These are phyloP conservation scores for Chrysosphaeria jannelii DNA, from an alignment of 2,329 filamentous ascomycete species.

Conservation along the genomic window DNA sequence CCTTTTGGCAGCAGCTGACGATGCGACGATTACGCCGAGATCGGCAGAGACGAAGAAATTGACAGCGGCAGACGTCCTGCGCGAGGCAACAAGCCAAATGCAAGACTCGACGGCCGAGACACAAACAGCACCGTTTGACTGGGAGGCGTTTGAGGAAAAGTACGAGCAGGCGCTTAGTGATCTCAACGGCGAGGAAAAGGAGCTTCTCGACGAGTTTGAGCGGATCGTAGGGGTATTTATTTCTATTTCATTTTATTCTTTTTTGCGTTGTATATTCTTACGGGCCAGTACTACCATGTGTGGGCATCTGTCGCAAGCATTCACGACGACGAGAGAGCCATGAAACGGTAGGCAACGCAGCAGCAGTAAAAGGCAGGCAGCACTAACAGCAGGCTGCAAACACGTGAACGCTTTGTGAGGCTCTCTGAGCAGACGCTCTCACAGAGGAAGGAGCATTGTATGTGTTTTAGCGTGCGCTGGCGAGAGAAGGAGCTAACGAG, in stretches of 20 bases:
- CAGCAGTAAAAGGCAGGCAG: too few species aligned
- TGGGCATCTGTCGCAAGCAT: conserved; percentile 47
- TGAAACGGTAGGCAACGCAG: conserved; percentile 48
- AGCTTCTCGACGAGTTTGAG: conserved; percentile 35
- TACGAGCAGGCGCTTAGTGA: conserved; percentile 36
- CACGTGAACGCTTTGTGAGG: conserved; percentile 46
- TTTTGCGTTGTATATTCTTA: not conserved
- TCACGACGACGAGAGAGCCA: conserved; percentile 47
- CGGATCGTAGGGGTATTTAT: conserved; percentile 27
- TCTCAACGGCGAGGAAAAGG: conserved; percentile 30
- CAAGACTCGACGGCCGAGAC: too few species aligned
- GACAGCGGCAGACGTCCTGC: not conserved
- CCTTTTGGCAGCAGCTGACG: too few species aligned
- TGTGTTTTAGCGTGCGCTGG: too few species aligned
- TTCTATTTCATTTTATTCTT: not conserved
- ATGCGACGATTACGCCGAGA: too few species aligned
- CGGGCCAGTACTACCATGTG: conserved; percentile 33
- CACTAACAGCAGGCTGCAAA: conserved; percentile 44
- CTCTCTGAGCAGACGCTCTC: conserved; percentile 41
- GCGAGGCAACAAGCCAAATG: too few species aligned
- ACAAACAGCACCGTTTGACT: conserved; percentile 36
- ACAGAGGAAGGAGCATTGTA: conserved; percentile 56
- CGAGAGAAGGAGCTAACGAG: too few species aligned
- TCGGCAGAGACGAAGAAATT: too few species aligned
- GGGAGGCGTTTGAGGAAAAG: conserved; percentile 41